phyloP scores from a whole-genome alignment of 257 asterid species.

The Scutellaria minor region DNA sequence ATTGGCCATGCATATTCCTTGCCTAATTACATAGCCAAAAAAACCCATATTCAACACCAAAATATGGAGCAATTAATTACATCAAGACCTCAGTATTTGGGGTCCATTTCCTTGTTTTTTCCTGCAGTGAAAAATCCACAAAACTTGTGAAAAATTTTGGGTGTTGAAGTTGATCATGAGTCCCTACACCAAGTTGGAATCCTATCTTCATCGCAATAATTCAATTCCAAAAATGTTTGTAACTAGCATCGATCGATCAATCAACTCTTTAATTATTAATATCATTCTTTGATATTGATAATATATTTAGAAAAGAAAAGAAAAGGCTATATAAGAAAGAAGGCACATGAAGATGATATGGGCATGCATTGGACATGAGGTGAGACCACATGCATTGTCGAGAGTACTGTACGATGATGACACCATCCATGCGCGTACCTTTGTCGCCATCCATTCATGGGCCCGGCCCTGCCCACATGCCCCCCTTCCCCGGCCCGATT shows the following conservation, averaged over 20 bases:
- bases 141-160: constrained; percentile 32
- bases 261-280: constrained; percentile 27
- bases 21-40: constrained; percentile 18
- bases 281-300: not conserved
- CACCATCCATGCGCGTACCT: constrained; percentile 43
- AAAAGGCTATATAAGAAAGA: not conserved
- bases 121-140: constrained; percentile 13
- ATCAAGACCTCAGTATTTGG: constrained; percentile 23
- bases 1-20: constrained; percentile 32
- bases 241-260: constrained; percentile 31
- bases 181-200: constrained; percentile 43
- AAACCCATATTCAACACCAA: constrained; percentile 11
- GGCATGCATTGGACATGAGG: constrained; percentile 45
- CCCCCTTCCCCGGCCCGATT: too few relatives aligned
- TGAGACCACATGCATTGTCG: constrained; percentile 39
- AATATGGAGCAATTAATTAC: constrained; percentile 36
- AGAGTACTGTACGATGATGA: constrained; percentile 30
- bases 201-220: constrained; percentile 32
- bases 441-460: constrained; percentile 38
- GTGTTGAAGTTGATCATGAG: constrained; percentile 22
- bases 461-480: too few relatives aligned
- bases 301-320: too few relatives aligned
- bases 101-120: constrained; percentile 31
- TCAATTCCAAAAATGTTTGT: constrained; percentile 21
- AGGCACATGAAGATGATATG: constrained; percentile 39